A percentile compares a stretch with the other conserved stretches of the same genome.
phyloP scores from a whole-genome alignment of 2,329 filamentous ascomycete species.

The Alternaria brassicae region DNA sequence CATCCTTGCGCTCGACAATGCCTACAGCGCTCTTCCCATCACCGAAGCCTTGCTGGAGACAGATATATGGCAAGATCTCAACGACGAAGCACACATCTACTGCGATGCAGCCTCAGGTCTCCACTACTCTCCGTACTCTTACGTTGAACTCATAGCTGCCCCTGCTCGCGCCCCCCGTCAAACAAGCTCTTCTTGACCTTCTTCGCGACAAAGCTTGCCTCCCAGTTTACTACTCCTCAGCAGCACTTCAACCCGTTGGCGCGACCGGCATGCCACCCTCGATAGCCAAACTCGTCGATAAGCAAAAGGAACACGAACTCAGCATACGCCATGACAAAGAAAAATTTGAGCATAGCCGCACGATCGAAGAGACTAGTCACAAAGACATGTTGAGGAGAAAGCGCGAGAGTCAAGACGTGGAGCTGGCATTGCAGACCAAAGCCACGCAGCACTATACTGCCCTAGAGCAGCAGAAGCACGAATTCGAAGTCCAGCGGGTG shows the following conservation, averaged over 20 bases:
- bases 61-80: conserved; percentile 70
- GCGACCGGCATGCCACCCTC: conserved; percentile 42
- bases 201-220: conserved; percentile 45
- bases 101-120: conserved; percentile 54
- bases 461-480: conserved; percentile 42
- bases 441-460: conserved; percentile 28
- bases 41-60: conserved; percentile 67
- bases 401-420: conserved; percentile 37
- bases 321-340: conserved; percentile 37
- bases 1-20: conserved; percentile 65
- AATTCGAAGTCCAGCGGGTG: conserved; percentile 41
- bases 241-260: conserved; percentile 48
- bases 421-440: conserved; percentile 28
- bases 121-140: conserved; percentile 71
- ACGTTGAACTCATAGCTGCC: conserved; percentile 53
- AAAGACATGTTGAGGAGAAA: conserved; percentile 37
- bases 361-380: conserved; percentile 40
- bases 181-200: conserved; percentile 36
- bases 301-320: conserved; percentile 42
- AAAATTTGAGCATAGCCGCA: conserved; percentile 36
- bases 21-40: conserved; percentile 61
- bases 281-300: conserved; percentile 41
- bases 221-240: conserved; percentile 44
- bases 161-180: conserved; percentile 27
- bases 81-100: conserved; percentile 62